Evolutionary conservation across 768 basidiomycete genomes (phyloP), one percentile per base, ranked within the genome.

Genomic region (Zangia roseola): DNA sequence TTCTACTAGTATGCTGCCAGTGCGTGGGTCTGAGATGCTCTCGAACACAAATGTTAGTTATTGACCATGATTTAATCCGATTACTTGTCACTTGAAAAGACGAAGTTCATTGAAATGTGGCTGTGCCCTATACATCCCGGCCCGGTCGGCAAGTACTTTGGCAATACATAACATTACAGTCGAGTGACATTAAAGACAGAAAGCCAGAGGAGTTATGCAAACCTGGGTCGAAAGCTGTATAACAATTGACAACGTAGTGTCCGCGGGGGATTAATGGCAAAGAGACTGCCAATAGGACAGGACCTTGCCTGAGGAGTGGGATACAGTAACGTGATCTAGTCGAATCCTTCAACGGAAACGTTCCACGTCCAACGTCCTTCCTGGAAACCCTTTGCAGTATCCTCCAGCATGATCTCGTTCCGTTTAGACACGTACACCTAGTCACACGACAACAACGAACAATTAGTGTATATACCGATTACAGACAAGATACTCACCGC

Each of bases 371-470:
- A 94, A 49, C 91, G 71, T 10, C 82, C 89, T 43, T 97, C 94
- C 35, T 84, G 67, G 72, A 91, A 94, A 5, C 94, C 94, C 51
- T 78, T 82, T 0, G 94, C 89, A 0, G 95, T 97, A 68, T 98
- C 97, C 60, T 95, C 92, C 30, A 98, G 72, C 57, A 99, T 80
- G 60, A 97, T 94, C 67, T 93, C 88, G 67, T 97, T 94, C 26
- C 97, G 81, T 72, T 94, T 97, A 71, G 93, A 85, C n/a, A 97
- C 94, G 63, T 97, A 98, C 16, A 91, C 86, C 79, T 89, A 52
- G 1, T 48, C 50, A 41, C 19, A 10, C 19, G 40, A 41, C 24
- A 21, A 4, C 16, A 17, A 40, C 38, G 20, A 43, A 40, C 17
- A 21, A 13, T 43, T 24, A 24, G 6, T 10, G 25, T 39, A 10